Evolutionary conservation across 2,329 filamentous ascomycete species (phyloP), one percentile per base, ranked within the genome.

Genomic region (Amauroascus verrucosus): DNA sequence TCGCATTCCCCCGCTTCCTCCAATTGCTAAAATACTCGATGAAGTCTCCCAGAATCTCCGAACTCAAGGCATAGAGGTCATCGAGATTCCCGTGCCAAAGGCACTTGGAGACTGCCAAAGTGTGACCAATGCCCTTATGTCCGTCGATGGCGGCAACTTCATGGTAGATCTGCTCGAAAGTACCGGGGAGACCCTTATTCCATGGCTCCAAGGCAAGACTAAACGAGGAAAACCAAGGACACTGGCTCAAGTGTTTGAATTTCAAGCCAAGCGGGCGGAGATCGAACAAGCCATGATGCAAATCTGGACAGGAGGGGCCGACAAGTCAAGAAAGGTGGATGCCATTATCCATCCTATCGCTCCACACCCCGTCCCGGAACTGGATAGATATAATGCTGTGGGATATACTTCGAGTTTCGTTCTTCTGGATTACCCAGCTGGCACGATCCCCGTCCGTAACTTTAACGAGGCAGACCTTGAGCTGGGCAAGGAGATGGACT

Each of bases 361-460:
- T 13, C 80, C 81, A 1, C 82, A 85, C 64, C 79, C 82, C 0
- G 75, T 82, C 0, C 79, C 81, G 1, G 72, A 75, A 8, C 76
- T 82, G 52, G 82, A 85, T 66, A 70, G 75, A 1, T 85, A 80
- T 67, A 82, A 83, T 62, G 77, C 76, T 0, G 76, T 80, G 0
- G 77, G 80, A 54, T 85, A 84, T 61, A 83, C 81, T 0, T 77
- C 73, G 20, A 74, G 72, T 1, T 83, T 81, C 60, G 80, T 83
- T 7, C 60, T 84, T 52, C 64, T 85, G 20, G 82, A 85, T 62
- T 82, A 80, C 60, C 77, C 82, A 0, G 77, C 81, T 1, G 82
- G 77, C 0, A 66, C 64, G 0, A 57, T 84, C 1, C 81, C 81
- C 0, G 74, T 84, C 0, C 67, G 81, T 1, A 62, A 64, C 1